phyloP scores from a whole-genome alignment of 345 rosid genomes.

The Physaria fendleri region DNA sequence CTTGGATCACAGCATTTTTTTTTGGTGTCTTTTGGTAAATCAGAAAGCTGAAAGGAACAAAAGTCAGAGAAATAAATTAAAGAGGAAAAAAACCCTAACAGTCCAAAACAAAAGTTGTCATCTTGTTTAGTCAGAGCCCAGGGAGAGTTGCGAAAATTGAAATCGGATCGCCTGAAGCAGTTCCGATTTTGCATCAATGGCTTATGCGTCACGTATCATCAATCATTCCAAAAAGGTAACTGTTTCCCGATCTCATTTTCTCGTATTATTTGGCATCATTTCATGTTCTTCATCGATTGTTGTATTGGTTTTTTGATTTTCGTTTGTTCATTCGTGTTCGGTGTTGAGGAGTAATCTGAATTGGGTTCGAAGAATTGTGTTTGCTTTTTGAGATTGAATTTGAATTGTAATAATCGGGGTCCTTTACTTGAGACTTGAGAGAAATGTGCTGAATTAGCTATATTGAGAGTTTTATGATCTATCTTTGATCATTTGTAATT shows the following conservation, averaged over 20 bases:
- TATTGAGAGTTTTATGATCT: too few species aligned
- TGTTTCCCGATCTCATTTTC: slow-evolving; percentile 3
- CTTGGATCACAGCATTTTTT: slow-evolving; percentile 16
- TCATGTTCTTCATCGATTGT: not conserved
- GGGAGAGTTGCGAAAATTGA: not conserved
- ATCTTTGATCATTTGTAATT: too few species aligned
- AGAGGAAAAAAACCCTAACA: slow-evolving; percentile 18
- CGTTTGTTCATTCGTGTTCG: too few species aligned
- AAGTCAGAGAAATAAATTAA: too few species aligned
- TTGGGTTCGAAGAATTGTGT: not conserved
- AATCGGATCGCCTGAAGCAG: slow-evolving; percentile 22
- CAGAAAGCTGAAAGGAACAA: too few species aligned
- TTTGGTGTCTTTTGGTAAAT: slow-evolving; percentile 17
- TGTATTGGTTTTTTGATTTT: too few species aligned
- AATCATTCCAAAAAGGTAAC: slow-evolving; percentile 53
- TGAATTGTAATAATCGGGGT: too few species aligned
- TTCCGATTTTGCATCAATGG: slow-evolving; percentile 33
- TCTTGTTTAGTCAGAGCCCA: too few species aligned
- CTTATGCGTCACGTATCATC: slow-evolving; percentile 55
- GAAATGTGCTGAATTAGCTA: too few species aligned
- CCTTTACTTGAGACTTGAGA: too few species aligned
- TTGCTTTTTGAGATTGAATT: not conserved
- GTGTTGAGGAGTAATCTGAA: too few species aligned
- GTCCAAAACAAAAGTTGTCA: too few species aligned
- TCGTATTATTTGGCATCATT: not conserved